Evolutionary conservation across 192 early-diverging fungal species (phyloP), one percentile per base, ranked within the genome.

Genomic region (Coemansia pectinata): DNA sequence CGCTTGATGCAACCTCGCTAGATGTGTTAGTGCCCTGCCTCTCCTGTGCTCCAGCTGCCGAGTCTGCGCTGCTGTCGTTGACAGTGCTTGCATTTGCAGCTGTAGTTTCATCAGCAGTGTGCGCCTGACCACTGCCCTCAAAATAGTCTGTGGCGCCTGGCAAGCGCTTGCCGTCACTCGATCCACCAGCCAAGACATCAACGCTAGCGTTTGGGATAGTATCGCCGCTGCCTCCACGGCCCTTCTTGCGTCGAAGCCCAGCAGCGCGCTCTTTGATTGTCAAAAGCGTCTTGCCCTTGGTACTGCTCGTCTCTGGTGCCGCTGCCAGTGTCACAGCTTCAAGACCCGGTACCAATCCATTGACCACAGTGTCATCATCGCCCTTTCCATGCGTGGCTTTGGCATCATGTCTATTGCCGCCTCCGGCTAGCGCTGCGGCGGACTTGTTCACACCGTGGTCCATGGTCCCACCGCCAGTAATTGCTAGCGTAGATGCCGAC

Each of bases 161-260:
- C 39, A 60, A n/a, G 62, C n/a, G 52, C 67, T 73, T 72, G 64
- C 58, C 52, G 38, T 70, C 72, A 12, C 48, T 72, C 14, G 77
- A 63, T 23, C 50, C 77, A 36, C 64, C 65, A 1, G 59, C 34
- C 19, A 45, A 21, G 19, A 23, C 57, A 12, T 48, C 17, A 14
- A 6, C 15, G 11, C 33, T 50, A 31, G 38, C 23, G 31, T 38
- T 40, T 36, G 57, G 42, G 7, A 47, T 59, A 1, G 65, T 63
- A 41, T 63, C 55, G 31, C 66, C 71, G 39, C 66, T 66, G 10
- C 62, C 58, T 38, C 72, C 57, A 19, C 71, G 69, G 38, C 71
- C 77, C 61, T 73, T 79, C 67, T 70, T 78, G 52, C 81, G 66
- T 14, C 76, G 66, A 9, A 83, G 63, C 58, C 76, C 81, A 0